A percentile compares a stretch with the other conserved stretches of the same genome.
Conservation (phyloP, 2,329 filamentous ascomycete species). For the Colletotrichum plurivorum region DNA sequence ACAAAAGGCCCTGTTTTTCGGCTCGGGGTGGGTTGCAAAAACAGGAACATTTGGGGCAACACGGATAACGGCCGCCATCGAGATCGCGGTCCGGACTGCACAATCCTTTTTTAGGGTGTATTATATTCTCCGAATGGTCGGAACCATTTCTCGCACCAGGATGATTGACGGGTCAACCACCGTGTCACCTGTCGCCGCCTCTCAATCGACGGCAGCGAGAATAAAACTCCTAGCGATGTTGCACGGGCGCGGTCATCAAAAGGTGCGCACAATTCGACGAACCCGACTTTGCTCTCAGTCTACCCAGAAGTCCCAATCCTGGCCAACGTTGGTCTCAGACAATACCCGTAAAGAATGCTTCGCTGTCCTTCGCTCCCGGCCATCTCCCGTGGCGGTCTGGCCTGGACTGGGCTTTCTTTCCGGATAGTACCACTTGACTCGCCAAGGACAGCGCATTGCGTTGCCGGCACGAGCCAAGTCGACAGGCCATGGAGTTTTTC, state of each 20-base stretch:
- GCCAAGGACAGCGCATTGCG: not conserved
- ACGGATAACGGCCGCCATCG: slow-evolving; percentile 24
- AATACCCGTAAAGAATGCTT: slow-evolving; percentile 3
- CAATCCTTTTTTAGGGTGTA: slow-evolving; percentile 4
- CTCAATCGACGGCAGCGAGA: not conserved
- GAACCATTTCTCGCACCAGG: slow-evolving; percentile 10
- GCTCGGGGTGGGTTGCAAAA: not conserved
- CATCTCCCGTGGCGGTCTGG: slow-evolving; percentile 3
- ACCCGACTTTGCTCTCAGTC: not conserved
- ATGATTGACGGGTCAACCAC: slow-evolving; percentile 18
- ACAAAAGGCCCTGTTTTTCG: slow-evolving; percentile 13
- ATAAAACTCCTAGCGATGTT: slow-evolving; percentile 31
- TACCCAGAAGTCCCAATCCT: slow-evolving; percentile 3
- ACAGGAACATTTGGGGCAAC: slow-evolving; percentile 5
- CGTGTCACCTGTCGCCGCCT: not conserved
- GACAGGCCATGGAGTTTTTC: slow-evolving; percentile 6
- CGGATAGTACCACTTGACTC: slow-evolving; percentile 7
- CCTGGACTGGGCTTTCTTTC: not conserved
- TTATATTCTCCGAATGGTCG: slow-evolving; percentile 28
- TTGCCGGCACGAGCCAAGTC: not conserved
- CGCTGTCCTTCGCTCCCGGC: not conserved
- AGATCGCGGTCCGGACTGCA: slow-evolving; percentile 16
- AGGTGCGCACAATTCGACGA: slow-evolving; percentile 17
- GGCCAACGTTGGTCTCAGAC: slow-evolving; percentile 8
- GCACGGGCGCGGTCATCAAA: slow-evolving; percentile 34